A percentile compares a stretch with the other conserved stretches of the same genome.
Evolutionary conservation across 164 flowering plant species (phyloP).

Genomic region (Hamamelis virginiana): DNA sequence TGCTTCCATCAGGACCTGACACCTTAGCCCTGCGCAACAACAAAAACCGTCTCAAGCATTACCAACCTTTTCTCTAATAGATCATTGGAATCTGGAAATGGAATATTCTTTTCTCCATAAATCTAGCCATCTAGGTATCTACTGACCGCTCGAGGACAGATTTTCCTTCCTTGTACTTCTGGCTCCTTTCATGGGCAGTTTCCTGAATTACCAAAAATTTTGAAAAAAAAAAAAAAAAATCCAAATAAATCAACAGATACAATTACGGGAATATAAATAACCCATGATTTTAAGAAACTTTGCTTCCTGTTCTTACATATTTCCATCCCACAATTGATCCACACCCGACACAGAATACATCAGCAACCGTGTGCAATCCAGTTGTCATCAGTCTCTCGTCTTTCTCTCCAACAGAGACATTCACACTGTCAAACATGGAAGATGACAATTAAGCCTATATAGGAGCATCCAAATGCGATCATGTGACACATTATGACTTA

Average conservation of each 20-base stretch:
- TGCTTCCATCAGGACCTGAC: constrained; percentile 73
- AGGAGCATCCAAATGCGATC: too few species aligned
- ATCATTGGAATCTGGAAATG: background rate
- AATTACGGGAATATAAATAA: background rate
- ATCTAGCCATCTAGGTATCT: background rate
- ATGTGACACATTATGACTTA: too few species aligned
- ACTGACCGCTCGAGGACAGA: constrained; percentile 69
- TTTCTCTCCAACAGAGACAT: constrained; percentile 36
- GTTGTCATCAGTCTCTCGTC: constrained; percentile 54
- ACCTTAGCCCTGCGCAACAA: constrained; percentile 58
- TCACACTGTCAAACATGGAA: constrained; percentile 31
- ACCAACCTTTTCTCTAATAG: background rate
- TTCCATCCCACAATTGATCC: constrained; percentile 60
- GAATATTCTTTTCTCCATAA: background rate
- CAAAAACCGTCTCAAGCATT: constrained; percentile 11
- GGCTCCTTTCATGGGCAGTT: constrained; percentile 56
- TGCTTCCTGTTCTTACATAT: constrained; percentile 40
- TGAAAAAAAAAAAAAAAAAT: constrained; percentile 7
- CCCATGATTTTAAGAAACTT: background rate
- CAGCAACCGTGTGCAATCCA: constrained; percentile 51
- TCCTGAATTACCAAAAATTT: too few species aligned
- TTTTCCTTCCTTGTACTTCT: constrained; percentile 80
- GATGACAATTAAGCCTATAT: background rate
- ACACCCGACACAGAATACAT: constrained; percentile 57
- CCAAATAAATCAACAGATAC: constrained; percentile 6